Percentiles rank a stretch among this genome's conserved stretches.
Evolutionary conservation across 371 early-diverging fungal genomes (phyloP).

Genomic region (Fennellomyces sp.): DNA sequence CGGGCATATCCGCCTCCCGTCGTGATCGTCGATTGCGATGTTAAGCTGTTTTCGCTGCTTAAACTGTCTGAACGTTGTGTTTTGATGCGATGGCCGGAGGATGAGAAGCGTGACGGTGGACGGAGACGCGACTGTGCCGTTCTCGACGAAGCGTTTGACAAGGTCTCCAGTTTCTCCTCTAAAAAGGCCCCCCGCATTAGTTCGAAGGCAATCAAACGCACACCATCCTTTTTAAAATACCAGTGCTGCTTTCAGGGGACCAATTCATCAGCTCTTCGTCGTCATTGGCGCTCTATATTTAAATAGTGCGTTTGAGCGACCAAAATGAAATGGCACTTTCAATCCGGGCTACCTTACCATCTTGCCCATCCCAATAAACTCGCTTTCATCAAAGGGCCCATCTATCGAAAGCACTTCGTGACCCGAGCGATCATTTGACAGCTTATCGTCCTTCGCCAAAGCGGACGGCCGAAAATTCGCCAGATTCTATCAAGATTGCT

Average conservation of each 20-base stretch:
- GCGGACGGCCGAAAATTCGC: conserved; percentile 14
- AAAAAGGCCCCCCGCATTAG: not conserved
- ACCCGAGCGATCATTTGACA: conserved; percentile 6
- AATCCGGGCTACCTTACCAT: not conserved
- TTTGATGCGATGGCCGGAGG: conserved; percentile 1
- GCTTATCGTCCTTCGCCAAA: not conserved
- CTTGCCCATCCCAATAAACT: conserved; percentile 5
- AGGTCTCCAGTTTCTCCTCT: not conserved
- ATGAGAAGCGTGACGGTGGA: conserved; percentile 4
- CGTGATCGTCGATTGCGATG: conserved; percentile 46
- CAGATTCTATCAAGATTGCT: not conserved
- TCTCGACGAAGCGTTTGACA: conserved; percentile 4
- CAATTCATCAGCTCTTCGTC: conserved; percentile 9
- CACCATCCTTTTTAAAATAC: not conserved
- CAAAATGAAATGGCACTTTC: not conserved
- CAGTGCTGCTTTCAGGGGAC: conserved; percentile 18
- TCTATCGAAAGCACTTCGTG: conserved; percentile 9
- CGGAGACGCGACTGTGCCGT: conserved; percentile 9
- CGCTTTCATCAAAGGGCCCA: conserved; percentile 6
- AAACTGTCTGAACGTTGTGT: conserved; percentile 36
- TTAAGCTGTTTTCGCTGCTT: conserved; percentile 49
- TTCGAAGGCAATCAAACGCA: not conserved
- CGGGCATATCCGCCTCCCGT: conserved; percentile 26
- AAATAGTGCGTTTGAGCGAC: not conserved
- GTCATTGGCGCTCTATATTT: conserved; percentile 3